phyloP scores from a whole-genome alignment of 805 yeast species.

The Candida argentea region DNA sequence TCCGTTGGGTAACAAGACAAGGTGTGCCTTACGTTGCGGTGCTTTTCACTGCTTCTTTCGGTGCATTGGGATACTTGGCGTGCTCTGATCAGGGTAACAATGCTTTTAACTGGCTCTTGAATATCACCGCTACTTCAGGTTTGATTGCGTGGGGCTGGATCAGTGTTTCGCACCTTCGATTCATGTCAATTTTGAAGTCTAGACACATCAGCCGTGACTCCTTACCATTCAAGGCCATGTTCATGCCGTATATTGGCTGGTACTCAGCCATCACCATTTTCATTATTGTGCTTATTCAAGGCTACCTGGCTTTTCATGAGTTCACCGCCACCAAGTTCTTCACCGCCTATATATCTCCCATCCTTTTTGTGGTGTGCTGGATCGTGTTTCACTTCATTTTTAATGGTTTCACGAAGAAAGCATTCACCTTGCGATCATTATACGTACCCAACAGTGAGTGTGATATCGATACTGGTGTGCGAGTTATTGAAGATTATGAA shows the following conservation, averaged over 20 bases:
- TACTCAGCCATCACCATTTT: slow-evolving; percentile 47
- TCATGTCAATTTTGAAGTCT: slow-evolving; percentile 51
- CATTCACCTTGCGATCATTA: slow-evolving; percentile 27
- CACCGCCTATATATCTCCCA: slow-evolving; percentile 61
- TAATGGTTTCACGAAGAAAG: slow-evolving; percentile 23
- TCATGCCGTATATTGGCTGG: slow-evolving; percentile 60
- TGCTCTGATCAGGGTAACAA: slow-evolving; percentile 40
- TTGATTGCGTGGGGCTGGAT: slow-evolving; percentile 65
- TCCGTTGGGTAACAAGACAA: slow-evolving; percentile 35
- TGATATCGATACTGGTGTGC: slow-evolving; percentile 60
- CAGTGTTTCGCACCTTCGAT: slow-evolving; percentile 54
- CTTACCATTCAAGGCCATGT: slow-evolving; percentile 65
- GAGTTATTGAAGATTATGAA: slow-evolving; percentile 48
- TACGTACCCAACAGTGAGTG: slow-evolving; percentile 45
- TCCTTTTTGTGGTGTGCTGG: slow-evolving; percentile 50
- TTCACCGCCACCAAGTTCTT: slow-evolving; percentile 50
- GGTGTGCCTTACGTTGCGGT: slow-evolving; percentile 62
- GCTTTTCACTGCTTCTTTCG: slow-evolving; percentile 47
- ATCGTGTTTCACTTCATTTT: slow-evolving; percentile 42
- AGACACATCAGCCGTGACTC: slow-evolving; percentile 60
- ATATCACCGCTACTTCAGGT: slow-evolving; percentile 71
- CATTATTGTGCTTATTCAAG: slow-evolving; percentile 60
- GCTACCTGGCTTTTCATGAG: slow-evolving; percentile 52
- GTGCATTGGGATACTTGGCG: slow-evolving; percentile 54
- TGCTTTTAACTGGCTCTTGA: slow-evolving; percentile 65